Conservation (phyloP, 192 early-diverging fungal genomes). For the Rhizoclosmatium globosum region DNA sequence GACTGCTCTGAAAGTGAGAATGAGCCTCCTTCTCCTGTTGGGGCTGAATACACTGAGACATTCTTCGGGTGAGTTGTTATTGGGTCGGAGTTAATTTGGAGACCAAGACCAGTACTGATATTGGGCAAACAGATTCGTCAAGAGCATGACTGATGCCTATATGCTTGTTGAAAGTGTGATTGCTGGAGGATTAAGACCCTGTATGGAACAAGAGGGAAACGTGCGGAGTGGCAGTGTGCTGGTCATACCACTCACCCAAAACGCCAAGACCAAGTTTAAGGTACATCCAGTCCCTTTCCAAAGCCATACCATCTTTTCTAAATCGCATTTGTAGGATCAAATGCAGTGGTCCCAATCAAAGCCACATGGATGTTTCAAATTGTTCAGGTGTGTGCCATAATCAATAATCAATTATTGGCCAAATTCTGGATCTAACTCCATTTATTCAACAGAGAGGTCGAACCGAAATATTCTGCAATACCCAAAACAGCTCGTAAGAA, state of each 20-base stretch:
- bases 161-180: slow-evolving; percentile 4
- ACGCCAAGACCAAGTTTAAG: not conserved
- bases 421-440: not conserved
- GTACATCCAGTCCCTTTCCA: not conserved
- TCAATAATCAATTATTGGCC: not conserved
- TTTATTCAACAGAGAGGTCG: not conserved
- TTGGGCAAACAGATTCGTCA: not conserved
- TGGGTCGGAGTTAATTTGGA: not conserved
- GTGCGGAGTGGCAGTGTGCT: not conserved
- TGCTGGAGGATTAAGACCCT: not conserved
- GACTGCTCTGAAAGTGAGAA: no score
- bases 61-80: not conserved
- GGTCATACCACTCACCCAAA: not conserved
- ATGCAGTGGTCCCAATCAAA: not conserved
- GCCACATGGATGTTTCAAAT: not conserved
- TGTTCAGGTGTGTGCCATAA: not conserved
- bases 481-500: not conserved
- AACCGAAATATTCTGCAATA: not conserved
- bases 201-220: not conserved
- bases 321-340: not conserved
- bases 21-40: no score
- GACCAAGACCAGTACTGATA: no score
- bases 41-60: not conserved
- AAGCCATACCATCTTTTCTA: no score
- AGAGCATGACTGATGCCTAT: not conserved